phyloP scores from a whole-genome alignment of 2,329 filamentous ascomycete species.

The Diplodia seriata region DNA sequence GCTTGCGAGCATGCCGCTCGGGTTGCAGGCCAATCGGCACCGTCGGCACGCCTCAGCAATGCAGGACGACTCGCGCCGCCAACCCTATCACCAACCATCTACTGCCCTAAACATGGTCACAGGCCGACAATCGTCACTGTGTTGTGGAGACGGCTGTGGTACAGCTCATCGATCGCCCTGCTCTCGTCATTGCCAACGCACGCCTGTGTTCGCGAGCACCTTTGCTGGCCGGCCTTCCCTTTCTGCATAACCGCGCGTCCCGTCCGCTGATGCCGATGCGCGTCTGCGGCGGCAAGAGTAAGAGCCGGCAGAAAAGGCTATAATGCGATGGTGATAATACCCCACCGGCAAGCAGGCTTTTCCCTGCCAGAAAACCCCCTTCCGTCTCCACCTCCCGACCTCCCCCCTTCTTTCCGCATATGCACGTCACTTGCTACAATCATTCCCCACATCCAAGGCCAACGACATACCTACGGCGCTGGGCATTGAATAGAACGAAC shows the following conservation, averaged over 20 bases:
- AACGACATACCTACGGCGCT: not conserved
- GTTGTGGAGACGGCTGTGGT: constrained; percentile 3
- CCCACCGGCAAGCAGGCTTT: constrained; percentile 24
- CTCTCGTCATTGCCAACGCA: constrained; percentile 14
- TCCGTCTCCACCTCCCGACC: constrained; percentile 9
- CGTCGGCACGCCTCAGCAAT: constrained; percentile 1
- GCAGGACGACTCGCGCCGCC: constrained; percentile 14
- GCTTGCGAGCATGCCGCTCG: not conserved
- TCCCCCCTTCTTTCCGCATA: constrained; percentile 16
- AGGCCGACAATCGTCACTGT: constrained; percentile 1
- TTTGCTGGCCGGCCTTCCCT: not conserved
- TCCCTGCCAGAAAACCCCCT: constrained; percentile 10
- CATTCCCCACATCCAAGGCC: not conserved
- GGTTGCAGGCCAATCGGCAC: constrained; percentile 13
- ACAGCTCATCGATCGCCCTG: constrained; percentile 13
- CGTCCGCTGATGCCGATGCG: constrained; percentile 5
- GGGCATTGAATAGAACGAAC: not conserved
- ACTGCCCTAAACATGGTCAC: constrained; percentile 3
- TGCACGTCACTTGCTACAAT: constrained; percentile 16
- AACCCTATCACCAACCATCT: constrained; percentile 4
- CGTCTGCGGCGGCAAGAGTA: constrained; percentile 6
- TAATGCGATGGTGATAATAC: constrained; percentile 8
- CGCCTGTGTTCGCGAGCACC: not conserved
- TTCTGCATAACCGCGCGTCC: constrained; percentile 5
- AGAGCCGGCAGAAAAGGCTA: constrained; percentile 12